A percentile compares a stretch with the other conserved stretches of the same genome.
Evolutionary conservation across 2,329 filamentous ascomycete species (phyloP).

Genomic region (Aspergillus pseudoviridinutans): DNA sequence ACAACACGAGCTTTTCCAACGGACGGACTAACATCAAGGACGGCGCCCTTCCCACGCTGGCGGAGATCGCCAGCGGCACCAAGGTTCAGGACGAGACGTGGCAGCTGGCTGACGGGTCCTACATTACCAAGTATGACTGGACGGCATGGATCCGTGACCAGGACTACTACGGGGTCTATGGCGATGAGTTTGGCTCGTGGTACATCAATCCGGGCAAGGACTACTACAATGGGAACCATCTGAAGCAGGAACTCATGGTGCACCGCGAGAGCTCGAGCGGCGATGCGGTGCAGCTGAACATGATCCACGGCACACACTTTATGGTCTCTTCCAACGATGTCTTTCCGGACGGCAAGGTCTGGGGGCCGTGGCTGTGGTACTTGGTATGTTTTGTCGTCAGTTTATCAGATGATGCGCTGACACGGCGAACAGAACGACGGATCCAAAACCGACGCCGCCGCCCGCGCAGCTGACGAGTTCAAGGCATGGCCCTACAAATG

Average conservation of each 20-base stretch:
- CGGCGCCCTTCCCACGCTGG: constrained; percentile 42
- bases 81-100: constrained; percentile 55
- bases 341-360: constrained; percentile 41
- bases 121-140: constrained; percentile 53
- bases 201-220: constrained; percentile 51
- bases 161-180: constrained; percentile 51
- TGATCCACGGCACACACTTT: constrained; percentile 53
- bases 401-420: background rate
- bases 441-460: constrained; percentile 41
- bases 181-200: constrained; percentile 48
- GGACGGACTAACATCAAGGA: constrained; percentile 47
- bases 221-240: constrained; percentile 51
- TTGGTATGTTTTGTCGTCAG: constrained; percentile 15
- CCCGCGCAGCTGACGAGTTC: constrained; percentile 40
- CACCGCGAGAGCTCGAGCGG: constrained; percentile 50
- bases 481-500: constrained; percentile 48
- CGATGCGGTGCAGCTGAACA: constrained; percentile 52
- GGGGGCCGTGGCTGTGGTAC: constrained; percentile 46
- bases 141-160: constrained; percentile 38
- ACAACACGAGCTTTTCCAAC: constrained; percentile 47
- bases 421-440: constrained; percentile 41
- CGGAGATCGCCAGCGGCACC: constrained; percentile 41
- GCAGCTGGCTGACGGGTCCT: constrained; percentile 45
- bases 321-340: constrained; percentile 34
- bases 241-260: constrained; percentile 53